phyloP scores from a whole-genome alignment of 2,329 filamentous ascomycete genomes.

The Penicillium thymicola region DNA sequence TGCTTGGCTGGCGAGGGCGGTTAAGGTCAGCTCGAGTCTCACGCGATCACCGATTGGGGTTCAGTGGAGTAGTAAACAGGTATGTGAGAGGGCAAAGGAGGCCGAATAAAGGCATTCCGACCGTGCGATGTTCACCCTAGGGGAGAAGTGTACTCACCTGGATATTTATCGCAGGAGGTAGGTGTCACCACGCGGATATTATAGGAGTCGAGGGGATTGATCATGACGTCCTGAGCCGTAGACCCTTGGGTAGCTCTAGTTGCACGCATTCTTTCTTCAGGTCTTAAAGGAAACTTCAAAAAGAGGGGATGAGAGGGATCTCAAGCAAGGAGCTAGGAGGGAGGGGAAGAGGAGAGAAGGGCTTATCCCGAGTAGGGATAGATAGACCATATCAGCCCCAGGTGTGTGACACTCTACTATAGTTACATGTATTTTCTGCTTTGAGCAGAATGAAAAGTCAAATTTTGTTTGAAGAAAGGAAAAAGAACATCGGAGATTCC shows the following conservation, averaged over 20 bases:
- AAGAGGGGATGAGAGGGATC: conserved; percentile 8
- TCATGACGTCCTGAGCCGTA: conserved; percentile 14
- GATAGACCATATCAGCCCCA: background rate
- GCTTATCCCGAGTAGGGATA: conserved; percentile 18
- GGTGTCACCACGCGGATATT: conserved; percentile 32
- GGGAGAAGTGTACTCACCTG: conserved; percentile 29
- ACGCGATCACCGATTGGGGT: conserved; percentile 6
- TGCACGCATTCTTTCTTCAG: conserved; percentile 13
- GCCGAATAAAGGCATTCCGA: background rate
- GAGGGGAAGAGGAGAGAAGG: conserved; percentile 8
- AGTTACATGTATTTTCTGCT: background rate
- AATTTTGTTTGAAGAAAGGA: background rate
- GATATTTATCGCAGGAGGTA: conserved; percentile 40
- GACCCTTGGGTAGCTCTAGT: conserved; percentile 1
- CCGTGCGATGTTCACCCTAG: conserved; percentile 3
- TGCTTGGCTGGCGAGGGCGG: conserved; percentile 42
- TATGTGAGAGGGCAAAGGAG: conserved; percentile 1
- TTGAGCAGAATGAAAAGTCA: background rate
- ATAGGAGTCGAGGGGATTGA: conserved; percentile 28
- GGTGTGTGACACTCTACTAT: background rate
- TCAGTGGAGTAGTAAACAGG: background rate
- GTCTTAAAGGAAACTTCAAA: background rate
- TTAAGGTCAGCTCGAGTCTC: conserved; percentile 11
- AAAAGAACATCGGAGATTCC: background rate
- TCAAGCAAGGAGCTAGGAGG: conserved; percentile 20